Conservation (phyloP, 306 rosid genomes). For the Malus asiatica region DNA sequence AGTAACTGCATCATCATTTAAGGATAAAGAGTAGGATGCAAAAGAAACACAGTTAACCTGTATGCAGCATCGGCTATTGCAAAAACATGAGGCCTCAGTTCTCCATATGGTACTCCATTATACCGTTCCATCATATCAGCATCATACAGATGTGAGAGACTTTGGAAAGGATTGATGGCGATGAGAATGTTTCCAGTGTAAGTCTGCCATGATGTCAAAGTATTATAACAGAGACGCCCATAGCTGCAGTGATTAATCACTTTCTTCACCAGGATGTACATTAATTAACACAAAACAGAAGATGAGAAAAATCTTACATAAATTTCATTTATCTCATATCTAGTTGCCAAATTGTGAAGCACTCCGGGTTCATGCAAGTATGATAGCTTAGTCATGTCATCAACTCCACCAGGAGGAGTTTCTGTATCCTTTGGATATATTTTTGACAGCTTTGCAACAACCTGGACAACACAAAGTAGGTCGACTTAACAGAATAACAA, state of each 20-base stretch:
- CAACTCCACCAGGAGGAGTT: slow-evolving; percentile 54
- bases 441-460: slow-evolving; percentile 55
- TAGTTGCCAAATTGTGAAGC: slow-evolving; percentile 62
- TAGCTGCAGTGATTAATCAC: slow-evolving; percentile 23
- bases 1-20: slow-evolving; percentile 18
- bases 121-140: slow-evolving; percentile 56
- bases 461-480: slow-evolving; percentile 34
- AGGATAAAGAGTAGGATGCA: slow-evolving; percentile 12
- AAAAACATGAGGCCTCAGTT: slow-evolving; percentile 81
- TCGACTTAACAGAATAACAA: neutral
- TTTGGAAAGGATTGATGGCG: slow-evolving; percentile 88
- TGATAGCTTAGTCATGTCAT: slow-evolving; percentile 86
- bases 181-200: slow-evolving; percentile 92
- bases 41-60: slow-evolving; percentile 46
- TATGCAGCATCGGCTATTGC: slow-evolving; percentile 85
- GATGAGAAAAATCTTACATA: slow-evolving; percentile 50
- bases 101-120: slow-evolving; percentile 54
- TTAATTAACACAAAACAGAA: slow-evolving; percentile 23
- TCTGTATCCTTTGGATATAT: slow-evolving; percentile 68
- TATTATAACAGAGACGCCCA: slow-evolving; percentile 30
- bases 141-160: slow-evolving; percentile 56
- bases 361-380: slow-evolving; percentile 93
- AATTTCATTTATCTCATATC: slow-evolving; percentile 69
- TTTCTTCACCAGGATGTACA: slow-evolving; percentile 23
- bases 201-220: slow-evolving; percentile 61